Conservation (phyloP, 352 stramenopile species). For the Pythium periplocum region DNA sequence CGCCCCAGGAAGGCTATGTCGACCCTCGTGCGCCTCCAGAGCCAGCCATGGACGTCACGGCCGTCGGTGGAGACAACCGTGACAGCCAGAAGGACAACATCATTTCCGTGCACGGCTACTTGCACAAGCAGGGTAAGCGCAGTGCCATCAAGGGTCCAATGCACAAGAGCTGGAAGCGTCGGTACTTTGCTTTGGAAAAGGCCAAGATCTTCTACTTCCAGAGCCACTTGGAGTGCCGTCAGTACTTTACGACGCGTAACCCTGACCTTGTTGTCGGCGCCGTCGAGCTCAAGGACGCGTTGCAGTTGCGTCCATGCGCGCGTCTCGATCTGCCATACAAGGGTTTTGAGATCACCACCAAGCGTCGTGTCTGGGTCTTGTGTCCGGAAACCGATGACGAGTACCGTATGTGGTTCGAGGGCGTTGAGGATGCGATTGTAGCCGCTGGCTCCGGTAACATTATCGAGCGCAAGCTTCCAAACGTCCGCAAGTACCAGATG, state of each 20-base stretch:
- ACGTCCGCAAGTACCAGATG: slow-evolving; percentile 88
- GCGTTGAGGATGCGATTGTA: slow-evolving; percentile 71
- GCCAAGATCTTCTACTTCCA: slow-evolving; percentile 90
- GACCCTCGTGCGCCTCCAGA: slow-evolving; percentile 40
- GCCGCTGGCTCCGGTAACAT: slow-evolving; percentile 73
- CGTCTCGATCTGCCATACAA: slow-evolving; percentile 78
- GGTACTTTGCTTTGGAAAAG: slow-evolving; percentile 84
- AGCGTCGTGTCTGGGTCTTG: slow-evolving; percentile 81
- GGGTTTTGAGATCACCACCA: slow-evolving; percentile 75
- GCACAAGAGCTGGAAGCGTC: slow-evolving; percentile 84
- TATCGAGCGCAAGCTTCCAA: slow-evolving; percentile 81
- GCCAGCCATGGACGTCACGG: slow-evolving; percentile 61
- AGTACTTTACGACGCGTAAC: slow-evolving; percentile 86
- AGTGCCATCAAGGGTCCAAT: slow-evolving; percentile 78
- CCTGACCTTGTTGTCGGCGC: slow-evolving; percentile 74
- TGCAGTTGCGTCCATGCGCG: slow-evolving; percentile 75
- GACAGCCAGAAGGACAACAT: slow-evolving; percentile 68
- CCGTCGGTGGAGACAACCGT: slow-evolving; percentile 32
- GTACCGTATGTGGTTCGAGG: slow-evolving; percentile 83
- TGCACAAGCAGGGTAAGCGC: slow-evolving; percentile 88
- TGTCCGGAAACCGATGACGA: slow-evolving; percentile 82
- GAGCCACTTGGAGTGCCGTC: slow-evolving; percentile 76
- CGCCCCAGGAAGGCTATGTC: slow-evolving; percentile 22
- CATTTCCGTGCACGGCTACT: slow-evolving; percentile 85
- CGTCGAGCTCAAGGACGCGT: slow-evolving; percentile 78